Evolutionary conservation across 192 early-diverging fungal species (phyloP).

Genomic region (Backusella macrospora): DNA sequence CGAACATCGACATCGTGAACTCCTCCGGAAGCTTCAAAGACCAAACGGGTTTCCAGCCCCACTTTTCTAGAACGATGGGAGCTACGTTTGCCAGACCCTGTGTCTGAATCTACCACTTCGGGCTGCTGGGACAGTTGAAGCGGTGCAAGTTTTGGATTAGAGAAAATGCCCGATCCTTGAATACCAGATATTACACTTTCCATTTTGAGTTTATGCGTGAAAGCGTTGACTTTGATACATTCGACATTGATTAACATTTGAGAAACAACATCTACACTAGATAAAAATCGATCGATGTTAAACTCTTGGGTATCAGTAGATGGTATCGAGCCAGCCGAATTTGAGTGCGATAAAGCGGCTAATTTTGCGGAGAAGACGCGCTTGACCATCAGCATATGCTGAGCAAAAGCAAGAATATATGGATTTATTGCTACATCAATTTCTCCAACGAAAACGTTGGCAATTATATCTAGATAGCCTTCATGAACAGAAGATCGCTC

Average conservation of each 20-base stretch:
- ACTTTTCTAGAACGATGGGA: conserved; percentile 31
- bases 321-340: background rate
- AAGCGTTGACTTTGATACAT: conserved; percentile 46
- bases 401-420: conserved; percentile 55
- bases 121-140: background rate
- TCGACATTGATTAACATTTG: conserved; percentile 49
- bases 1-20: conserved; percentile 19
- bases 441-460: conserved; percentile 38
- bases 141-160: conserved; percentile 41
- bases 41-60: background rate
- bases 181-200: conserved; percentile 45
- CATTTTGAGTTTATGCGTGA: conserved; percentile 50
- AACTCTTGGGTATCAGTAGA: conserved; percentile 20
- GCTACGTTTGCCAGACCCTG: conserved; percentile 36
- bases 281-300: conserved; percentile 18
- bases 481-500: background rate
- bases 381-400: conserved; percentile 59
- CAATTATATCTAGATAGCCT: conserved; percentile 51
- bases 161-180: conserved; percentile 46
- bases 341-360: conserved; percentile 31
- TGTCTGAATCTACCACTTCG: conserved; percentile 37
- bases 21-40: conserved; percentile 26
- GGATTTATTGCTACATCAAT: conserved; percentile 51
- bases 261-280: conserved; percentile 49
- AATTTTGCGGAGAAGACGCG: conserved; percentile 52